Conservation (phyloP, 306 rosid genomes). For the Erythrophleum fordii region DNA sequence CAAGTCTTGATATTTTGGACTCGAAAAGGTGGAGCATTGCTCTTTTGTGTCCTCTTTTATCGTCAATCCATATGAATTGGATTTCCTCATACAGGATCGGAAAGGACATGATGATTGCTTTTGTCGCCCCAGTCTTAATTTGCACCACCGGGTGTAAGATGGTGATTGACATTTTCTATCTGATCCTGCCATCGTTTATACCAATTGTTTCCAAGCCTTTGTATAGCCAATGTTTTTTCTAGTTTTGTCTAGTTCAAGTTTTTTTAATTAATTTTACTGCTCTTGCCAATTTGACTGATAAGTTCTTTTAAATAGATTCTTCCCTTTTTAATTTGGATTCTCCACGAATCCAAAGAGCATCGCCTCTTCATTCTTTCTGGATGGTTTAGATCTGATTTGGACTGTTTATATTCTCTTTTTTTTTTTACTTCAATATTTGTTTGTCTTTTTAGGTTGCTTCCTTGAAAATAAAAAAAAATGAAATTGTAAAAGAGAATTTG, state of each 20-base stretch:
- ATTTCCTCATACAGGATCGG: neutral
- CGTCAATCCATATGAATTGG: neutral
- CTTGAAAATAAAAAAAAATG: no score
- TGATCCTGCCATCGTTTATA: slow-evolving; percentile 46
- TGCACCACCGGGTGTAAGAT: slow-evolving; percentile 61
- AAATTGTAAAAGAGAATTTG: no score
- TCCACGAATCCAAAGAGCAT: no score
- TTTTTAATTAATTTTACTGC: no score
- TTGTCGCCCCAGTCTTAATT: slow-evolving; percentile 41
- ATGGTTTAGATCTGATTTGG: no score
- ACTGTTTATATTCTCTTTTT: no score
- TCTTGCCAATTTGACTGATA: neutral
- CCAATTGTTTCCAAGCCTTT: neutral
- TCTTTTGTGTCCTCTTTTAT: neutral
- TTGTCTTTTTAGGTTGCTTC: no score
- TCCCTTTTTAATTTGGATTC: no score
- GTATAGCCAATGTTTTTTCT: neutral
- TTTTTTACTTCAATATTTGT: no score
- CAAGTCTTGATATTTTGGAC: neutral
- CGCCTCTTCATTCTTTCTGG: no score
- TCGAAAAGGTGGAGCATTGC: neutral
- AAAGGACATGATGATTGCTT: slow-evolving; percentile 54
- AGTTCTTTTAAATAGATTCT: neutral
- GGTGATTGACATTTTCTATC: slow-evolving; percentile 78
- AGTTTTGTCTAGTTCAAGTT: neutral